A percentile compares a stretch with the other conserved stretches of the same genome.
Evolutionary conservation across 2,329 filamentous ascomycete species (phyloP).

Genomic region (Drechmeria coniospora): DNA sequence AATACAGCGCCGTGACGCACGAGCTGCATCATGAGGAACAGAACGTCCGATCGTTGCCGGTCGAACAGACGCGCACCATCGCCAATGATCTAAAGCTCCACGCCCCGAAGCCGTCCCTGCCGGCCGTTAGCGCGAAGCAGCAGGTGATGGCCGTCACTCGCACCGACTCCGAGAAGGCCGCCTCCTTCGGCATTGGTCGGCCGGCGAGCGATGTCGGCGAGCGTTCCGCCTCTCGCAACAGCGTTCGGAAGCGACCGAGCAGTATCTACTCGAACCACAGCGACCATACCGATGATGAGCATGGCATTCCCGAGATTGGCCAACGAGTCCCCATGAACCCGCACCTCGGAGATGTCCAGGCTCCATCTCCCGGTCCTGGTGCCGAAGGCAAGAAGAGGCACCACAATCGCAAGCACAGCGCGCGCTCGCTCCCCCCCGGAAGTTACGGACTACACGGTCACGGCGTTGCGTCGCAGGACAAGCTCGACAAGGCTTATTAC

Average conservation of each 20-base stretch:
- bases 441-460: slow-evolving; percentile 92
- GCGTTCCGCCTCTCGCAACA: slow-evolving; percentile 27
- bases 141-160: slow-evolving; percentile 73
- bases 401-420: slow-evolving; percentile 60
- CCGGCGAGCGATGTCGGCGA: slow-evolving; percentile 36
- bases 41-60: slow-evolving; percentile 29
- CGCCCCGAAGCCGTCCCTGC: slow-evolving; percentile 76
- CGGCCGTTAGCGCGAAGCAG: slow-evolving; percentile 66
- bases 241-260: slow-evolving; percentile 48
- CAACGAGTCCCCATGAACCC: slow-evolving; percentile 87
- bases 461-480: slow-evolving; percentile 58
- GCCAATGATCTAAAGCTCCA: slow-evolving; percentile 72
- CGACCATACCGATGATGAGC: slow-evolving; percentile 51
- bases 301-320: slow-evolving; percentile 85
- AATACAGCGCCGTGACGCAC: slow-evolving; percentile 55
- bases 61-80: slow-evolving; percentile 63
- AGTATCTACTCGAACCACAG: slow-evolving; percentile 40
- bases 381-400: slow-evolving; percentile 29
- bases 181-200: slow-evolving; percentile 69
- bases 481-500: slow-evolving; percentile 83
- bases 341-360: slow-evolving; percentile 88
- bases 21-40: slow-evolving; percentile 19
- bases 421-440: slow-evolving; percentile 57
- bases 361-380: slow-evolving; percentile 62
- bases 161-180: slow-evolving; percentile 78